Evolutionary conservation across 1,139 yeast species (phyloP).

Genomic region (Protomyces inouyei): DNA sequence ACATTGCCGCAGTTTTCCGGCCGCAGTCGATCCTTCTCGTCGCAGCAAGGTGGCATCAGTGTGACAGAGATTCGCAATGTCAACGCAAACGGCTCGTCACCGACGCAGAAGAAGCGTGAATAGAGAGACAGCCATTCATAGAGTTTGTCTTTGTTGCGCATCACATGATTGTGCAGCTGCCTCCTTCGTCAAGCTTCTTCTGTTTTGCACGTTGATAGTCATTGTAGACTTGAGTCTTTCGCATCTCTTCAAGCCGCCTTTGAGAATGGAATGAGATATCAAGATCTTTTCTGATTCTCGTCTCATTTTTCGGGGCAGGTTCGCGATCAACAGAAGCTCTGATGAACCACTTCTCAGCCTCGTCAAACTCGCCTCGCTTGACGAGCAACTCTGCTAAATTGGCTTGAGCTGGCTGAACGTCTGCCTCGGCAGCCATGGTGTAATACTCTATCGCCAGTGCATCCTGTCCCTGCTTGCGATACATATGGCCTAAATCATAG

Average conservation of each 20-base stretch:
- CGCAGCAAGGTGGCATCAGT: background rate
- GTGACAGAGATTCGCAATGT: conserved; percentile 12
- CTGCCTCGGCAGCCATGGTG: conserved; percentile 19
- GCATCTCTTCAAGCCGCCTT: background rate
- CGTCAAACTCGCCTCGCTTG: conserved; percentile 1
- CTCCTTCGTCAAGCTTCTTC: background rate
- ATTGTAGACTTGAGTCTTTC: background rate
- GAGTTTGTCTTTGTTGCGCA: background rate
- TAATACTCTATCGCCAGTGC: conserved; percentile 22
- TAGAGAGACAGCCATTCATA: background rate
- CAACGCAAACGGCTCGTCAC: background rate
- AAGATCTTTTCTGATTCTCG: background rate
- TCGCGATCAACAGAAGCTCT: background rate
- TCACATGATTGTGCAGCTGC: background rate
- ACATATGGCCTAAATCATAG: conserved; percentile 22
- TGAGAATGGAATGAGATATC: background rate
- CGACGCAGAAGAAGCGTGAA: background rate
- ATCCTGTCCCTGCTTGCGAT: conserved; percentile 10
- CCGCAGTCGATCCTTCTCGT: conserved; percentile 13
- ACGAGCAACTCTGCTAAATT: conserved; percentile 22
- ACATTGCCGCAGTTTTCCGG: conserved; percentile 19
- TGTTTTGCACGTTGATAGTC: background rate
- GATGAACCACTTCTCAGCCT: conserved; percentile 22
- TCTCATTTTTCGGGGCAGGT: background rate
- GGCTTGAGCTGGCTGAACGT: conserved; percentile 15